Evolutionary conservation across 2,329 filamentous ascomycete species (phyloP).

Genomic region (Botrytis fragariae): DNA sequence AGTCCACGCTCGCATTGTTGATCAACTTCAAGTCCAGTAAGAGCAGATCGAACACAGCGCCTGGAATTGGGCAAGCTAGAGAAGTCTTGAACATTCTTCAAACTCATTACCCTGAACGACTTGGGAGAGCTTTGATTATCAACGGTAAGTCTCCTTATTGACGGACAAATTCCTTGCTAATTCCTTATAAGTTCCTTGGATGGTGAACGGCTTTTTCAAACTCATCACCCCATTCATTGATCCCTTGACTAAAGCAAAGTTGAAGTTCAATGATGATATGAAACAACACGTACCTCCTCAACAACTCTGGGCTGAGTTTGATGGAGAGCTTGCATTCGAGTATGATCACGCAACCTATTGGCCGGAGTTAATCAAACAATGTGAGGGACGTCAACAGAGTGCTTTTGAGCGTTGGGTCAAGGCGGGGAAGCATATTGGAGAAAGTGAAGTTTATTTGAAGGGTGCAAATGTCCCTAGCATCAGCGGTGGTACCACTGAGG

Average conservation of each 20-base stretch:
- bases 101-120: conserved; percentile 89
- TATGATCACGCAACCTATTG: conserved; percentile 90
- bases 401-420: conserved; percentile 71
- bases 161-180: conserved; percentile 24
- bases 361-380: conserved; percentile 76
- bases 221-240: conserved; percentile 96
- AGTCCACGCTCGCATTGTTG: conserved; percentile 81
- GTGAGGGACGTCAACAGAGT: conserved; percentile 61
- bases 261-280: conserved; percentile 97
- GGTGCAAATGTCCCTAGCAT: conserved; percentile 47
- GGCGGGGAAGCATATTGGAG: conserved; percentile 77
- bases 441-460: conserved; percentile 82
- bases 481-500: conserved; percentile 8
- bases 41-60: conserved; percentile 68
- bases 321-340: conserved; percentile 80
- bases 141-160: conserved; percentile 61
- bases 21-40: conserved; percentile 88
- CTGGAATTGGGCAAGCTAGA: conserved; percentile 71
- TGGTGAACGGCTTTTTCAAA: conserved; percentile 93
- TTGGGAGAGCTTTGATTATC: conserved; percentile 85
- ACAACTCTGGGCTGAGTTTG: conserved; percentile 75
- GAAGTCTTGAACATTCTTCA: conserved; percentile 90
- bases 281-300: conserved; percentile 73
- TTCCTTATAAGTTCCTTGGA: conserved; percentile 69
- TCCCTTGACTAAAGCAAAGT: conserved; percentile 86